Evolutionary conservation across 345 rosid genomes (phyloP).

Genomic region (Eutrema heterophyllum): DNA sequence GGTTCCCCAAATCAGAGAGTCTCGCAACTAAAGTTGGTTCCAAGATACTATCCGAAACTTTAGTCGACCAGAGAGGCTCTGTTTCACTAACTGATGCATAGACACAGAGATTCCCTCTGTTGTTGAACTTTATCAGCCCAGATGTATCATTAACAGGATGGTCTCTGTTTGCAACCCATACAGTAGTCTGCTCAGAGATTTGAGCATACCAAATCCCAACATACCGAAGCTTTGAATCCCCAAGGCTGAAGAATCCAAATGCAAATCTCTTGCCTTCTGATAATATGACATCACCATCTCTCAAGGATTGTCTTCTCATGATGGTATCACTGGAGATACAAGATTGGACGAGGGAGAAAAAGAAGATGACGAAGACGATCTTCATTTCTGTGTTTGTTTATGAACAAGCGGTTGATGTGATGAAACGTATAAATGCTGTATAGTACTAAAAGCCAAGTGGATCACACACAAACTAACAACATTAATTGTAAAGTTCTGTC

Average conservation of each 20-base stretch:
- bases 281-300: conserved; percentile 39
- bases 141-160: not conserved
- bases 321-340: conserved; percentile 31
- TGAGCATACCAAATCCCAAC: conserved; percentile 71
- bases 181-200: conserved; percentile 39
- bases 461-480: conserved; percentile 6
- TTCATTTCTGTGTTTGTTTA: not conserved
- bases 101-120: conserved; percentile 18
- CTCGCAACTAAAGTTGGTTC: conserved; percentile 33
- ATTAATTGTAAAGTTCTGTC: conserved; percentile 9
- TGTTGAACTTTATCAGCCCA: conserved; percentile 20
- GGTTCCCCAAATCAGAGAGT: conserved; percentile 59
- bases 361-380: conserved; percentile 11
- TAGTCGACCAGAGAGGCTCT: conserved; percentile 18
- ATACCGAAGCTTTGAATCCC: conserved; percentile 43
- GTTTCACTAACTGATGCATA: conserved; percentile 12
- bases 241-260: conserved; percentile 59
- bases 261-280: conserved; percentile 36
- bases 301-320: conserved; percentile 23
- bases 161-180: conserved; percentile 77
- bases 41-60: not conserved
- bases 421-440: not conserved
- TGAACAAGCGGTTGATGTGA: not conserved
- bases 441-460: conserved; percentile 8
- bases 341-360: not conserved